These are phyloP conservation scores for Waltergamsia citrina DNA, from an alignment of 2,329 filamentous ascomycete species.

Conservation along the genomic window DNA sequence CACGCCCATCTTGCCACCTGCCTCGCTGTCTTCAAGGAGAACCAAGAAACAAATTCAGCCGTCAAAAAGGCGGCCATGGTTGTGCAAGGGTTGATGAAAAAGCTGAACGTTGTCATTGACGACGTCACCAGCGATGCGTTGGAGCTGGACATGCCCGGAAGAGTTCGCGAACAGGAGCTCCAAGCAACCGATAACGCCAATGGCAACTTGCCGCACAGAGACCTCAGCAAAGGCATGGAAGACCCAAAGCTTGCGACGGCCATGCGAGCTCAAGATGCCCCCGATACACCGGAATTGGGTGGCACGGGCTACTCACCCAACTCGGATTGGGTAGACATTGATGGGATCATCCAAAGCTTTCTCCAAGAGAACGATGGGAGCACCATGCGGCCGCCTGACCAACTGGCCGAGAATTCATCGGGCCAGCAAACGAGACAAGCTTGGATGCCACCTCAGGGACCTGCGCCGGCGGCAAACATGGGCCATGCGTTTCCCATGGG, in stretches of 20 bases:
- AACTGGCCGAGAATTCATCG: neutral
- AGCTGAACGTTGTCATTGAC: slow-evolving; percentile 23
- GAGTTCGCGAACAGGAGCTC: no score
- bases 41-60: slow-evolving; percentile 39
- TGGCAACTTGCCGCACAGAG: no score
- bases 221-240: no score
- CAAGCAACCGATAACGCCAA: no score
- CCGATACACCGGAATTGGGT: neutral
- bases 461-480: neutral
- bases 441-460: neutral
- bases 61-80: slow-evolving; percentile 34
- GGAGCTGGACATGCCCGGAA: slow-evolving; percentile 1
- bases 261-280: neutral
- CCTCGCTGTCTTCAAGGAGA: slow-evolving; percentile 37
- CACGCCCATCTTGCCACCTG: slow-evolving; percentile 31
- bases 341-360: slow-evolving; percentile 25
- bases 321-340: slow-evolving; percentile 20
- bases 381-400: neutral
- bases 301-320: slow-evolving; percentile 4
- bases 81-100: slow-evolving; percentile 33
- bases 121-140: slow-evolving; percentile 5
- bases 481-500: neutral
- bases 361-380: slow-evolving; percentile 11
- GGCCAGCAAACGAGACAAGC: neutral
- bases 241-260: no score